Base-by-base conservation (phyloP, 345 rosid genomes). In the Hibiscus mutabilis region DNA sequence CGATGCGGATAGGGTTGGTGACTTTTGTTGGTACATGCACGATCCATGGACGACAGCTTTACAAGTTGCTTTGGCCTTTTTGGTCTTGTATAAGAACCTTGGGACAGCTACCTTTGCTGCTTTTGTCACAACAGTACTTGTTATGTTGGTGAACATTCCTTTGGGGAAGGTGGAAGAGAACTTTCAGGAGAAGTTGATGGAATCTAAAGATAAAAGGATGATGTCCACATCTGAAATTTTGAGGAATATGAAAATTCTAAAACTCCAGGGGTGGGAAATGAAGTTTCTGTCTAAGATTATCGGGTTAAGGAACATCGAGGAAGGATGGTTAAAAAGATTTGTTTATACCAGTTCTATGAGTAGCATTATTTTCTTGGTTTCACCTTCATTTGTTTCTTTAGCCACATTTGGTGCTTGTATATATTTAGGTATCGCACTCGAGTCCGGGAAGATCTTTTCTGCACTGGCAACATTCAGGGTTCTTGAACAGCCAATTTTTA, bases 241-340 rank as follows among this genome's bases (percentile, higher is more conserved):
- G 44, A 73, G 78, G 77, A 89, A 79, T 77, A 91, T 91, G 90
- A 91, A 80, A 82, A 86, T 89, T 71, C 84, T 91, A 68, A 91
- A 91, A 78, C 84, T 91, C 60, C 92, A 91, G 9, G 86, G 88
- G 10, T 91, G 97, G 97, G 97, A 91, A 73, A 79, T 76, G 79
- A 86, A 84, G 74, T 89, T 91, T 75, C 76, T 75, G 47, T 68
- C 73, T 0, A 76, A 78, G 76, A 80, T 89, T 21, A 65, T 78
- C 3, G 76, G 68, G 2, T 80, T 79, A 21, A 74, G 93, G 56
- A 69, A 73, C 11, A 46, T 53, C 0, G 96, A 91, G 71, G 76
- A 79, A 42, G 78, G 79, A 37, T 91, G 91, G 91, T 67, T 89
- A 27, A 70, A 82, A 55, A 79, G 82, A 63, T 75, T 35, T 42